Percentiles rank a stretch among this genome's conserved stretches.
Evolutionary conservation across 2,329 filamentous ascomycete genomes (phyloP).

Genomic region (Botryotinia globosa): DNA sequence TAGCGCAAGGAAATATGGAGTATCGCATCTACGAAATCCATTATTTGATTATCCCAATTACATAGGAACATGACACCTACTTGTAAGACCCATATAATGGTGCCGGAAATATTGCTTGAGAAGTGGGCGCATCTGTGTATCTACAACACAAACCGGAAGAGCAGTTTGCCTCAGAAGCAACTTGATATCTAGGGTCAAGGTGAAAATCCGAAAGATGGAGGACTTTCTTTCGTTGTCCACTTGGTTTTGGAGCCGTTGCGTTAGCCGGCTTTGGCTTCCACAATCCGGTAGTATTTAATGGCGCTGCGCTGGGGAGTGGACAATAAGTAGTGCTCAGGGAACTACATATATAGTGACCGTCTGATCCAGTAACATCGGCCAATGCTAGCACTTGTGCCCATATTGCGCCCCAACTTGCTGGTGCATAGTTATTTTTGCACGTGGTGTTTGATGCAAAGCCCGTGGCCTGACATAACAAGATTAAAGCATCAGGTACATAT

Average conservation of each 20-base stretch:
- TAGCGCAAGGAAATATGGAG: slow-evolving; percentile 55
- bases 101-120: slow-evolving; percentile 45
- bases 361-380: slow-evolving; percentile 52
- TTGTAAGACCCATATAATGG: slow-evolving; percentile 53
- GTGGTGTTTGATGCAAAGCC: slow-evolving; percentile 46
- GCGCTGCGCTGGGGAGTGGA: slow-evolving; percentile 44
- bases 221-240: slow-evolving; percentile 54
- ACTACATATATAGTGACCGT: slow-evolving; percentile 57
- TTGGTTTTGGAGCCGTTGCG: slow-evolving; percentile 45
- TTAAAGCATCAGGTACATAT: slow-evolving; percentile 49
- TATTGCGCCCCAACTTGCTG: slow-evolving; percentile 50
- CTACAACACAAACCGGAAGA: slow-evolving; percentile 52
- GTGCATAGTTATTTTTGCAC: slow-evolving; percentile 49
- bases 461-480: slow-evolving; percentile 49
- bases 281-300: slow-evolving; percentile 44
- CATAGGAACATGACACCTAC: slow-evolving; percentile 23
- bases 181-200: slow-evolving; percentile 53
- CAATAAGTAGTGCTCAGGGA: slow-evolving; percentile 49
- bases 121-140: slow-evolving; percentile 40
- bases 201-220: slow-evolving; percentile 56
- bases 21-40: slow-evolving; percentile 46
- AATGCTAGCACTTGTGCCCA: slow-evolving; percentile 57
- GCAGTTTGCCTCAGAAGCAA: slow-evolving; percentile 54
- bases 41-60: background rate
- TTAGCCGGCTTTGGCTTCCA: slow-evolving; percentile 55